Evolutionary conservation across 164 flowering plant genomes (phyloP).

Genomic region (Macadamia integrifolia): DNA sequence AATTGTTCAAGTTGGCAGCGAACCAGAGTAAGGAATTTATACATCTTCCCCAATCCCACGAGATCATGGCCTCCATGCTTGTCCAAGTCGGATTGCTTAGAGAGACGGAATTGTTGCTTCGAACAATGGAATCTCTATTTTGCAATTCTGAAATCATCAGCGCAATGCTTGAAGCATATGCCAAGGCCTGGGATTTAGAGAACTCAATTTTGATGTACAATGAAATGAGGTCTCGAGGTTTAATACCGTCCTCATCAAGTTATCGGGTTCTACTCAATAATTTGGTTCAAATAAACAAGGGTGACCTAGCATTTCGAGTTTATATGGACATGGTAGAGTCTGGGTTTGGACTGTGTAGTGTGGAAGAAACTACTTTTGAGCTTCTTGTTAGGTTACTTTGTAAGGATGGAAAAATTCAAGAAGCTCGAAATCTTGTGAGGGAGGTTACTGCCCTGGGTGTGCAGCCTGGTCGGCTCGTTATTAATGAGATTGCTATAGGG

Average conservation of each 20-base stretch:
- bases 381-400: conserved; percentile 43
- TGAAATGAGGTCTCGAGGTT: conserved; percentile 21
- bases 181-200: conserved; percentile 31
- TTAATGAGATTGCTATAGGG: conserved; percentile 49
- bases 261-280: conserved; percentile 33
- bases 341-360: conserved; percentile 23
- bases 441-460: conserved; percentile 37
- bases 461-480: conserved; percentile 32
- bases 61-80: conserved; percentile 68
- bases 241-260: conserved; percentile 42
- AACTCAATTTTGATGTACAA: conserved; percentile 42
- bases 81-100: conserved; percentile 33
- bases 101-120: conserved; percentile 54
- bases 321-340: conserved; percentile 44
- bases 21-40: conserved; percentile 34
- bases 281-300: conserved; percentile 37
- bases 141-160: conserved; percentile 32
- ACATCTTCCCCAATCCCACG: conserved; percentile 49
- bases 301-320: conserved; percentile 37
- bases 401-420: conserved; percentile 48
- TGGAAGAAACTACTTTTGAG: conserved; percentile 25
- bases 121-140: conserved; percentile 27
- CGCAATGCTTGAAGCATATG: conserved; percentile 49
- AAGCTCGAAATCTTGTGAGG: conserved; percentile 58
- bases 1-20: conserved; percentile 58